Conservation (phyloP, 1,139 yeast species). For the Candida freyschussii region DNA sequence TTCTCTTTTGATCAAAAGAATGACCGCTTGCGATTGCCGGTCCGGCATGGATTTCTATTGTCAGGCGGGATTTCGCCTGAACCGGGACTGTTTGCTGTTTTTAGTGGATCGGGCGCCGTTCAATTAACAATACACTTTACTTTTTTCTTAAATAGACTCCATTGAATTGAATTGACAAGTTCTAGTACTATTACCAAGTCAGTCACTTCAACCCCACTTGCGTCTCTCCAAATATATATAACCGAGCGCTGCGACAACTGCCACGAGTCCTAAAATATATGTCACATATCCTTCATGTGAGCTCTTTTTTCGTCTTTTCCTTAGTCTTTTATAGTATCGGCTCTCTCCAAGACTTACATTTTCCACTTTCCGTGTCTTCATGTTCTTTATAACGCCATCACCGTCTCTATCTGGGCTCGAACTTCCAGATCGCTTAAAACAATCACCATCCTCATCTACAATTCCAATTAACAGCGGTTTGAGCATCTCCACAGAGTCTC, state of each 20-base stretch:
- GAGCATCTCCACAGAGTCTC: conserved; percentile 46
- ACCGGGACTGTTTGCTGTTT: too few relatives aligned
- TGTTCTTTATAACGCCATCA: conserved; percentile 8
- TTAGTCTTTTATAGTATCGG: conserved; percentile 6
- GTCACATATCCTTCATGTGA: conserved; percentile 6
- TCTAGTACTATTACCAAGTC: too few relatives aligned
- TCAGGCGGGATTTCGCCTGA: too few relatives aligned
- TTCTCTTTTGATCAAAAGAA: too few relatives aligned
- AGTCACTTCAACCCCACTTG: conserved; percentile 12
- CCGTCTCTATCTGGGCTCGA: conserved; percentile 4
- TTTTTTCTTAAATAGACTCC: too few relatives aligned
- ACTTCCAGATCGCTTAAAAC: neutral
- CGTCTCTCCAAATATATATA: conserved; percentile 12
- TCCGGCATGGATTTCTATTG: too few relatives aligned
- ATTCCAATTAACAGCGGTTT: conserved; percentile 66
- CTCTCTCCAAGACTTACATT: conserved; percentile 19
- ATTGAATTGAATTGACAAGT: too few relatives aligned
- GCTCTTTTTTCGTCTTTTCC: conserved; percentile 6
- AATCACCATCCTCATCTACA: conserved; percentile 32
- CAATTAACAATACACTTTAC: too few relatives aligned
- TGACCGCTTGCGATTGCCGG: too few relatives aligned
- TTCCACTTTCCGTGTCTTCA: conserved; percentile 7
- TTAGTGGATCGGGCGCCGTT: too few relatives aligned
- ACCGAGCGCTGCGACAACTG: conserved; percentile 11
- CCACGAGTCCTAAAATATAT: conserved; percentile 6